Evolutionary conservation across 768 basidiomycete species (phyloP), one percentile per base, ranked within the genome.

Genomic region (Galerina marginata): DNA sequence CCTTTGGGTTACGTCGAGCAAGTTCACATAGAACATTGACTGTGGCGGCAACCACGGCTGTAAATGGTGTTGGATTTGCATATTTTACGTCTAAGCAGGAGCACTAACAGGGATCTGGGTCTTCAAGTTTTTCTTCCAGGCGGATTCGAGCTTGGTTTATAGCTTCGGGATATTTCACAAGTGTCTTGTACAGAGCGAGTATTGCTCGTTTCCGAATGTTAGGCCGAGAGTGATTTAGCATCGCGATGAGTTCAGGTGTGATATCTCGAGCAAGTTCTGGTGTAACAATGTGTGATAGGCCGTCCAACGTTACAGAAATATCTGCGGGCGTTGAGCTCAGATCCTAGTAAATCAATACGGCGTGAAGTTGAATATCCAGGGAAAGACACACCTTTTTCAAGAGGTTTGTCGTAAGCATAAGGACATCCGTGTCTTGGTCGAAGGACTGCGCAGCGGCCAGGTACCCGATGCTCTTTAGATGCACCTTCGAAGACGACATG

Each of bases 11-110:
- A 46, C 84, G 80, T 58, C 93, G 85, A 11, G 93, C 91, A 39
- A 98, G 82, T 75, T 99, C 97, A 71, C 95, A 96, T 5, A 99
- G 79, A 42, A 97, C 92, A 62, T 97, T 98, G 56, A 99, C 90
- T 0, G 95, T 90, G 2, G 96, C 92, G 26, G 93, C 88, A n/a
- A 98, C 86, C 14, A 99, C 97, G 54, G 91, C 95, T 94, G 68
- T 46, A 37, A 47, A 23, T 48, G 15, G 16, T 38, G 40, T 47
- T 39, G 11, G 47, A 29, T 38, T 55, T 29, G 38, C 15, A 36
- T 12, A 9, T 4, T 29, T 44, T 6, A n/a, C 26, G 12, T 25
- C 39, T 14, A n/a, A 23, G 10, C 29, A 47, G 45, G 52, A 60
- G 23, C 10, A 70, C 77, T 56, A 68, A 90, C 90, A 85, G 63